Evolutionary conservation across 2,329 filamentous ascomycete genomes (phyloP).

Genomic region (Sporothrix euskadiensis): DNA sequence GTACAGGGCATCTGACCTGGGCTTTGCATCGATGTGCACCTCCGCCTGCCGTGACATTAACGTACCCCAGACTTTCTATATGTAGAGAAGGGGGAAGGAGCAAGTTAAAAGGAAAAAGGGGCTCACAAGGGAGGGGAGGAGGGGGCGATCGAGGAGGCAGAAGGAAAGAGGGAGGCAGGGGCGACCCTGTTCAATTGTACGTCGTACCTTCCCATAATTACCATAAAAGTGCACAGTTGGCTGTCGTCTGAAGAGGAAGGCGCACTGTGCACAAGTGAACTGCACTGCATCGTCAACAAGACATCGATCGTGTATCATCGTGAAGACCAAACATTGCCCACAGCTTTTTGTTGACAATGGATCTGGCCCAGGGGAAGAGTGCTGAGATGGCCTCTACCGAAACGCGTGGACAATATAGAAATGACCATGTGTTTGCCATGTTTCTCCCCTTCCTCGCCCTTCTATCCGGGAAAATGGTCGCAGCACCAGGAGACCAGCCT

Average conservation of each 20-base stretch:
- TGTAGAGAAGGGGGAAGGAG: neutral
- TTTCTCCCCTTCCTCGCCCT: neutral
- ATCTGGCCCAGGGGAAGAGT: neutral
- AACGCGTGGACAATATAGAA: neutral
- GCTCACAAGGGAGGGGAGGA: neutral
- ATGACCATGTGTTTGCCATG: neutral
- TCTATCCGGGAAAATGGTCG: slow-evolving; percentile 18
- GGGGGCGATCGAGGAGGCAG: neutral
- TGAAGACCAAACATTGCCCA: neutral
- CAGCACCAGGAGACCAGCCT: neutral
- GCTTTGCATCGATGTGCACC: neutral
- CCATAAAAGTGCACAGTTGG: neutral
- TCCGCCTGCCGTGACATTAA: slow-evolving; percentile 10
- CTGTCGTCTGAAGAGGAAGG: neutral
- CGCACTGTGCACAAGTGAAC: neutral
- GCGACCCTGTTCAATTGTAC: neutral
- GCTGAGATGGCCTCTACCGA: neutral
- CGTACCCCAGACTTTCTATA: slow-evolving; percentile 20
- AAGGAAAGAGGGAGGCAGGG: neutral
- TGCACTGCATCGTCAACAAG: slow-evolving; percentile 6
- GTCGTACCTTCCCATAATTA: neutral
- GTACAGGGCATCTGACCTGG: neutral
- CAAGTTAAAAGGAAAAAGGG: neutral
- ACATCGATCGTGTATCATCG: neutral
- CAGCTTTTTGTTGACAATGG: neutral